A percentile compares a stretch with the other conserved stretches of the same genome.
Conservation (phyloP, 2,329 filamentous ascomycete genomes). For the Fusarium nanum region DNA sequence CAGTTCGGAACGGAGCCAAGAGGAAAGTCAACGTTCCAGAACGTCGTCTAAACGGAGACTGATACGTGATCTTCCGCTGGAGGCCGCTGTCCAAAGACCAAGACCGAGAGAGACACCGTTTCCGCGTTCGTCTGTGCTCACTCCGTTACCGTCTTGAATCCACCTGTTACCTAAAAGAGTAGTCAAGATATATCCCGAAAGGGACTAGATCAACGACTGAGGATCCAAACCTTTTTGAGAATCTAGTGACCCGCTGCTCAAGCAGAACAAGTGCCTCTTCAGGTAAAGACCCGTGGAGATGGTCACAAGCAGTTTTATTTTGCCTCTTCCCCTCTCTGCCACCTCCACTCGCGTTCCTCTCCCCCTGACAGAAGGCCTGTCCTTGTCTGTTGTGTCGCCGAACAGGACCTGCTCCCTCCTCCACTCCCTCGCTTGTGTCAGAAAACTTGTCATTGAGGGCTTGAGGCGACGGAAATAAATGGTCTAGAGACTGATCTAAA, state of each 20-base stretch:
- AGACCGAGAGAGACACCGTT: constrained; percentile 34
- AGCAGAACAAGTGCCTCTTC: constrained; percentile 45
- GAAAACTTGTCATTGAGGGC: background rate
- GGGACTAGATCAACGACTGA: background rate
- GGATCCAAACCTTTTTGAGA: constrained; percentile 25
- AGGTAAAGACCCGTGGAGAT: constrained; percentile 40
- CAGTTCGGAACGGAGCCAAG: constrained; percentile 37
- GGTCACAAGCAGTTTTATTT: constrained; percentile 46
- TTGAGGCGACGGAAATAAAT: background rate
- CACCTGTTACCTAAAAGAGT: constrained; percentile 16
- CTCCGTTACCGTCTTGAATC: constrained; percentile 23
- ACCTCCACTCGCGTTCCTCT: constrained; percentile 44
- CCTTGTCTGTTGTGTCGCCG: constrained; percentile 44
- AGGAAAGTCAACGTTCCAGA: constrained; percentile 41
- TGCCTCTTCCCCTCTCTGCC: constrained; percentile 45
- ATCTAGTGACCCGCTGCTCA: constrained; percentile 20
- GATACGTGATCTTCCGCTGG: constrained; percentile 14
- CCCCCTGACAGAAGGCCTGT: constrained; percentile 44
- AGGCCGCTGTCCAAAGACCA: constrained; percentile 6
- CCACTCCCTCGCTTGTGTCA: background rate
- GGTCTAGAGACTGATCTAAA: background rate
- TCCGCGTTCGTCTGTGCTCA: constrained; percentile 25
- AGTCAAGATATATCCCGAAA: constrained; percentile 21
- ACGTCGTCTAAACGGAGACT: constrained; percentile 33
- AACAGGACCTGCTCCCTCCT: constrained; percentile 31